Evolutionary conservation across 2,329 filamentous ascomycete species (phyloP), one percentile per base, ranked within the genome.

Genomic region (Colletotrichum sp.): DNA sequence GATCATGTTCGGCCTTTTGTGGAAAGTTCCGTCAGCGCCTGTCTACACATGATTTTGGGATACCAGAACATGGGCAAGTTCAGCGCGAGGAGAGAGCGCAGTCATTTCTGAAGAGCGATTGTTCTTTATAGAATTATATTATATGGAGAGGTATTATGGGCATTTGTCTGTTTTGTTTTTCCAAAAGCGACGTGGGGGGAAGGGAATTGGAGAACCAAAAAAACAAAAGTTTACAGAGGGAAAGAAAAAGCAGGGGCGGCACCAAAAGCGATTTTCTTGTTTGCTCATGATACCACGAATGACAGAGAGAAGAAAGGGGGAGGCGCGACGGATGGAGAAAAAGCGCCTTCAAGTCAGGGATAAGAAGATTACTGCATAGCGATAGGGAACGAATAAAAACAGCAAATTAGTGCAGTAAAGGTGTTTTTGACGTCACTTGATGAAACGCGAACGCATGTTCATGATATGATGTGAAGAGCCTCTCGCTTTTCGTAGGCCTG

Each of bases 261-360:
- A 70, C 71, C 66, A 73, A 73, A 70, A 73, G 67, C 66, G 66
- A 67, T 70, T 73, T 70, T 73, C 60, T 70, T 70, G 71, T 73
- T 73, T 73, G 71, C 71, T 70, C 71, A 73, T 73, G 71, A 73
- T 73, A 73, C 71, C 71, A 73, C 66, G 66, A 73, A 64, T 70
- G 71, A 73, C 38, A 43, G 30, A 56, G 66, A 34, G 28, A 62
- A 21, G 16, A n/a, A 34, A n/a, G 16, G 34, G 34, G n/a, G 3
- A 43, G 32, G 61, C 43, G 36, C 36, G 61, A 43, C 6, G 61
- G 34, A 64, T 24, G 43, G 43, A 24, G 43, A 24, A 52, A 52
- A 21, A 52, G 43, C 61, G 62, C 62, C 62, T 48, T 38, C 43
- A n/a, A 21, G 36, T 66, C 43, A 52, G 36, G 36, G 62, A 66